Conservation (phyloP, 164 flowering plant genomes). For the Euptelea pleiosperma region DNA sequence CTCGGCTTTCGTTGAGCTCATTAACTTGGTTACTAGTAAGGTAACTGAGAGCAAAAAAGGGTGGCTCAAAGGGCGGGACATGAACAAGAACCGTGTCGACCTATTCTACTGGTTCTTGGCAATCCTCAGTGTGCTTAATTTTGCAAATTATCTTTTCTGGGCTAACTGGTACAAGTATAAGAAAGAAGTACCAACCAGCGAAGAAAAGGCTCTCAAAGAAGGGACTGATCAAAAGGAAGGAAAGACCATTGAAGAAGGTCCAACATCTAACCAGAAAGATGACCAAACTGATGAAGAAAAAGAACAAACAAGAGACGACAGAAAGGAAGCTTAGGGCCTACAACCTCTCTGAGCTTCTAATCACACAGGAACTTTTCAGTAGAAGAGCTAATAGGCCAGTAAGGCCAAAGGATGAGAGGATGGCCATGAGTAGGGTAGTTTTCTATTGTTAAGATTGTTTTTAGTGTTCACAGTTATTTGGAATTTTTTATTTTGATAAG, state of each 20-base stretch:
- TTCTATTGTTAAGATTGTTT: too few species aligned
- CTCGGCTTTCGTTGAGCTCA: conserved; percentile 9
- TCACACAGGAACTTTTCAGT: background rate
- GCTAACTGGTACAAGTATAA: conserved; percentile 30
- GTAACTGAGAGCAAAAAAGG: conserved; percentile 19
- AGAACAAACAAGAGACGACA: background rate
- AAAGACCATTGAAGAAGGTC: background rate
- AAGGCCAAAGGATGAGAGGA: too few species aligned
- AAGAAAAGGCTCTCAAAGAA: background rate
- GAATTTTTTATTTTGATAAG: too few species aligned
- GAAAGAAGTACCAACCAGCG: background rate
- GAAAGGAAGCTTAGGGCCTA: too few species aligned
- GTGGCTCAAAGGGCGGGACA: conserved; percentile 48
- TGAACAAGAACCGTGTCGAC: conserved; percentile 51
- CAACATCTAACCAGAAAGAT: background rate
- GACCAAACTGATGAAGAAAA: background rate
- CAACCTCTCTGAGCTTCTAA: background rate
- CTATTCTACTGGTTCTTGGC: conserved; percentile 59
- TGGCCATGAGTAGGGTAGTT: too few species aligned
- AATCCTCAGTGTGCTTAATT: conserved; percentile 41
- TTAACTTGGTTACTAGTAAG: conserved; percentile 10
- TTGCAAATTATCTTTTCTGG: conserved; percentile 52
- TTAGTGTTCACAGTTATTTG: too few species aligned
- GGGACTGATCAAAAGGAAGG: background rate
- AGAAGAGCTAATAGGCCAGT: background rate